Base-by-base conservation (phyloP, 805 yeast genomes). In the Millerozyma miso region DNA sequence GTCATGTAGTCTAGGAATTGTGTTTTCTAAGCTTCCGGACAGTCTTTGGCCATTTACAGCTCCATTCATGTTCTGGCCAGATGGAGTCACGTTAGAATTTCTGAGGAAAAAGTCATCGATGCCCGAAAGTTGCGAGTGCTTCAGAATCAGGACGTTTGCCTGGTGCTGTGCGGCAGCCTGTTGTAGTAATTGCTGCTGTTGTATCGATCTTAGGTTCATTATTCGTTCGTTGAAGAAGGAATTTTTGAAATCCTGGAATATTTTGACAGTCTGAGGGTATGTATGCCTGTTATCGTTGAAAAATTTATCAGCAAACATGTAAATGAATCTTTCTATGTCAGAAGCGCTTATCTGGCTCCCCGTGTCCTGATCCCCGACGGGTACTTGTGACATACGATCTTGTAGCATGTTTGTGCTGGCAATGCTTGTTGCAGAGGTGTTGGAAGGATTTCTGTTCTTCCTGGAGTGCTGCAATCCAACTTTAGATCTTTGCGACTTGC, bases 221-320 rank as follows among this genome's bases (percentile, higher is more conserved):
- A 69, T 63, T 43, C 74, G 47, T 51, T 71, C 76, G 41, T 67
- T 67, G 40, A 60, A 57, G 43, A 71, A 70, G 16, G 74, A 60
- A 37, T 53, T 58, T 50, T 70, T 70, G 52, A 71, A 69, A 44
- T 70, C 73, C 45, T 68, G 74, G 51, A 69, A 71, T 10, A 66
- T 54, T 51, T 69, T 67, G 35, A 65, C 52, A 13, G 74, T 68
- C 46, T 69, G 73, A 3, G 76, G 76, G 42, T 67, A 71, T 37
- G 67, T 72, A 45, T 58, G 65, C 42, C 60, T 67, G 50, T 66
- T 62, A 35, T 65, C 67, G 44, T 55, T 62, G 57, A 71, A 70
- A 44, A 69, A 71, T 36, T 62, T 51, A 51, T 68, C 74, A 4
- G 73, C 76, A 51, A 65, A 66, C 53, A 63, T 59, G 43, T 62